Conservation (phyloP, 441 rosid genomes). For the Rhodomyrtus psidioides region DNA sequence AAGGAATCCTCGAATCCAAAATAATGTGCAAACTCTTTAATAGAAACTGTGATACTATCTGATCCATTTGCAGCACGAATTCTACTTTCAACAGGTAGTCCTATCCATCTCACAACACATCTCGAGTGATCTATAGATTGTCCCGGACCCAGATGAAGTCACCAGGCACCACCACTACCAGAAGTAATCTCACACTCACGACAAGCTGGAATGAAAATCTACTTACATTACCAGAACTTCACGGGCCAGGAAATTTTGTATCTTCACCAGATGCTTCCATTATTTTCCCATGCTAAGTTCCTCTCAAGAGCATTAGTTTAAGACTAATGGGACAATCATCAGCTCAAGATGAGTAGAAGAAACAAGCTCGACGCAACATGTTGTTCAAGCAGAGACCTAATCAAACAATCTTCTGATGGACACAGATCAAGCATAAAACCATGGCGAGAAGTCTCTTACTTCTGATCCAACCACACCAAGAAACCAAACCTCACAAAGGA, state of each 20-base stretch:
- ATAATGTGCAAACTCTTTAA: conserved; percentile 72
- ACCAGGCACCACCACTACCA: not conserved
- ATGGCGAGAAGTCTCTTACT: not conserved
- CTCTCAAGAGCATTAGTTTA: not conserved
- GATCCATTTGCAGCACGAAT: conserved; percentile 27
- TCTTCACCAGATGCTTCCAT: not conserved
- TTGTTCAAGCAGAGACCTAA: not conserved
- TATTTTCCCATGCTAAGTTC: not conserved
- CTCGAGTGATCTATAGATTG: not conserved
- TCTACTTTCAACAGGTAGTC: not conserved
- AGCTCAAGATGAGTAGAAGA: not conserved
- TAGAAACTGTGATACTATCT: conserved; percentile 62
- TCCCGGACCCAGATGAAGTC: not conserved
- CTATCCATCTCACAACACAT: not conserved
- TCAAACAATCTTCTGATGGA: not conserved
- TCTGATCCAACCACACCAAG: not conserved
- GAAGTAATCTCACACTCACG: not conserved
- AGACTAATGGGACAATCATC: not conserved
- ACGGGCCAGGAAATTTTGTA: not conserved
- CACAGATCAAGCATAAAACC: not conserved
- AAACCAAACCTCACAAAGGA: not conserved
- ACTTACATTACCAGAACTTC: not conserved
- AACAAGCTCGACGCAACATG: not conserved
- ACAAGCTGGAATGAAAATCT: not conserved
- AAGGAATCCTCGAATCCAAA: conserved; percentile 74